Conservation (phyloP, 2,329 filamentous ascomycete genomes). For the Aspergillus japonicus region DNA sequence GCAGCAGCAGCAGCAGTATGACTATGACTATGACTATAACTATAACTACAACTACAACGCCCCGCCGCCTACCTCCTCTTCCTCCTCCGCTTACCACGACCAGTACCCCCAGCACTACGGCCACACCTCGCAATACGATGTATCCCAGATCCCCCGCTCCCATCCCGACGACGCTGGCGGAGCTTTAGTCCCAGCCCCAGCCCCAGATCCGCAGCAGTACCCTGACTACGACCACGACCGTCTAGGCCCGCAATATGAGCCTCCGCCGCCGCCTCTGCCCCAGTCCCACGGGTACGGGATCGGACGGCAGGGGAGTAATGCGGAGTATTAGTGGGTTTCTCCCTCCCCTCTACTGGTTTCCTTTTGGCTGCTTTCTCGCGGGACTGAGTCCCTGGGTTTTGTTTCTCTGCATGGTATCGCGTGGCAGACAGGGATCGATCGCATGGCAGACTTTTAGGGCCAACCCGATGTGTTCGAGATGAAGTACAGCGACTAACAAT, state of each 20-base stretch:
- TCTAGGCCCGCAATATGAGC: conserved; percentile 12
- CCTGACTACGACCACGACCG: conserved; percentile 8
- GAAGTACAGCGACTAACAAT: too few relatives aligned
- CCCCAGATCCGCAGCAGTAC: conserved; percentile 2
- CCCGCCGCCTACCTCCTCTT: conserved; percentile 8
- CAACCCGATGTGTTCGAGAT: too few relatives aligned
- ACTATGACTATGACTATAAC: conserved; percentile 54
- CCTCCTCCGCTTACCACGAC: conserved; percentile 35
- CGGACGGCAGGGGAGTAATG: conserved; percentile 15
- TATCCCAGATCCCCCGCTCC: conserved; percentile 7
- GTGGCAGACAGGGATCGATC: too few relatives aligned
- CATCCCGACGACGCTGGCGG: conserved; percentile 10
- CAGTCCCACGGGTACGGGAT: too few relatives aligned
- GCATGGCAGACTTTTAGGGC: too few relatives aligned
- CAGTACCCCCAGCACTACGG: conserved; percentile 5
- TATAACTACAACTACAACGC: conserved; percentile 52
- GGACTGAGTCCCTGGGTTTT: too few relatives aligned
- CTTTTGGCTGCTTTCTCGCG: too few relatives aligned
- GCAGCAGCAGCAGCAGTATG: background rate
- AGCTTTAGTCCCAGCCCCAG: background rate
- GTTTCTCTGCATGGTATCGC: too few relatives aligned
- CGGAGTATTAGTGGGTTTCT: conserved; percentile 21
- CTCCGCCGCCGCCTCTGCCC: background rate
- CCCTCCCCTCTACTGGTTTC: too few relatives aligned
- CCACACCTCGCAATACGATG: conserved; percentile 12